Percentiles rank a stretch among this genome's conserved stretches.
phyloP scores from a whole-genome alignment of 164 flowering plant species.

The Buxus sempervirens region DNA sequence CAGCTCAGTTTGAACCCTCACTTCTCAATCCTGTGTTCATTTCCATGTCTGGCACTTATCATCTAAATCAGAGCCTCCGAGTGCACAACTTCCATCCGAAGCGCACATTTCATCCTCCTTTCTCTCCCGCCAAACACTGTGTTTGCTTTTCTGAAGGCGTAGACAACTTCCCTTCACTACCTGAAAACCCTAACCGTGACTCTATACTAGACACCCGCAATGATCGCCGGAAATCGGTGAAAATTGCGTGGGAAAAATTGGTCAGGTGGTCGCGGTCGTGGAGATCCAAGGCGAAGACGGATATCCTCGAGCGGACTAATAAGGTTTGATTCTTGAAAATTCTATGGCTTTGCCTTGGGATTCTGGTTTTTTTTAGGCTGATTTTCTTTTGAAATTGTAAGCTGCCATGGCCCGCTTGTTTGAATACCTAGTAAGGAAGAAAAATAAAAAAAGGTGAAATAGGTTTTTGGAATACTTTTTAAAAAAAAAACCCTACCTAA shows the following conservation, averaged over 20 bases:
- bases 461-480: too few relatives aligned
- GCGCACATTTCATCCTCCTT: constrained; percentile 2
- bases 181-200: constrained; percentile 6
- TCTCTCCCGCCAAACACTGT: constrained; percentile 12
- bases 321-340: constrained; percentile 41
- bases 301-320: constrained; percentile 75
- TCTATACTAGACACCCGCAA: constrained; percentile 13
- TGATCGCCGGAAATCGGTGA: constrained; percentile 63
- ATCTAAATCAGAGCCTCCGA: neutral
- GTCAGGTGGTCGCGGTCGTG: constrained; percentile 93
- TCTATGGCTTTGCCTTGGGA: neutral
- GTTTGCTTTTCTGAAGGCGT: constrained; percentile 9
- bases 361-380: neutral
- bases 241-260: constrained; percentile 91
- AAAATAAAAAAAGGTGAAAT: too few relatives aligned
- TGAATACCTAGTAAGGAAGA: too few relatives aligned
- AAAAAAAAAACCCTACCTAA: too few relatives aligned
- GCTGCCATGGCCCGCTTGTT: too few relatives aligned
- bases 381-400: too few relatives aligned
- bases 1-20: constrained; percentile 17
- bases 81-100: constrained; percentile 1
- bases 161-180: constrained; percentile 8
- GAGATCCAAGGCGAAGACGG: constrained; percentile 76
- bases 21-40: constrained; percentile 2
- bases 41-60: neutral